Conservation (phyloP, 768 basidiomycete species). For the Lyophyllum shimeji region DNA sequence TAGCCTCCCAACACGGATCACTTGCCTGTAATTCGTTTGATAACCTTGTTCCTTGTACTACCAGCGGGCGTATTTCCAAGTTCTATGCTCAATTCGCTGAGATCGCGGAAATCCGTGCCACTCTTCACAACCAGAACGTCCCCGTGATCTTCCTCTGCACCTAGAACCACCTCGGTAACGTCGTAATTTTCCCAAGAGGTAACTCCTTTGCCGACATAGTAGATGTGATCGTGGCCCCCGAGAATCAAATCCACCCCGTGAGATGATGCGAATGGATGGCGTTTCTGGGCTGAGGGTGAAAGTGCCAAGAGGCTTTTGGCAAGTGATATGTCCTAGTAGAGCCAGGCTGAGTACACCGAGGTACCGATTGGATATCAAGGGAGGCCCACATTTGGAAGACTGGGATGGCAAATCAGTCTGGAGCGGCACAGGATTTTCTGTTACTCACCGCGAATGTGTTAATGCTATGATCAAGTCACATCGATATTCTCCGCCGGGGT, state of each 20-base stretch:
- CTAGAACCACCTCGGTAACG: conserved; percentile 47
- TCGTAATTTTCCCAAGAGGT: conserved; percentile 69
- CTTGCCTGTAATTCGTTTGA: conserved; percentile 61
- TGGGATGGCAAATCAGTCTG: conserved; percentile 13
- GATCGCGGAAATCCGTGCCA: conserved; percentile 86
- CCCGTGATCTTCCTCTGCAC: conserved; percentile 71
- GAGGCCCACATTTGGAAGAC: conserved; percentile 47
- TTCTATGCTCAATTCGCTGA: conserved; percentile 72
- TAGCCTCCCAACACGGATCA: background rate
- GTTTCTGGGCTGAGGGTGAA: conserved; percentile 53
- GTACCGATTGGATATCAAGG: background rate
- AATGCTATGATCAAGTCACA: conserved; percentile 86
- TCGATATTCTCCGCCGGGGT: conserved; percentile 61
- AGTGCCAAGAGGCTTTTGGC: conserved; percentile 66
- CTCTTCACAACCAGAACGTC: conserved; percentile 79
- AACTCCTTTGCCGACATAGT: conserved; percentile 69
- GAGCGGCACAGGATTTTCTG: background rate
- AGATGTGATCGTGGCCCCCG: conserved; percentile 89
- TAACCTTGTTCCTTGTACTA: conserved; percentile 63
- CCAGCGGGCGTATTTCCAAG: conserved; percentile 58
- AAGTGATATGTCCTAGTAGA: conserved; percentile 60
- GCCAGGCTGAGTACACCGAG: background rate
- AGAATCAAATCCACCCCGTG: conserved; percentile 86
- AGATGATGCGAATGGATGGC: conserved; percentile 37
- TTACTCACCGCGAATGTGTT: conserved; percentile 74